Conservation (phyloP, 768 basidiomycete genomes). For the Stropharia rugosoannulata region DNA sequence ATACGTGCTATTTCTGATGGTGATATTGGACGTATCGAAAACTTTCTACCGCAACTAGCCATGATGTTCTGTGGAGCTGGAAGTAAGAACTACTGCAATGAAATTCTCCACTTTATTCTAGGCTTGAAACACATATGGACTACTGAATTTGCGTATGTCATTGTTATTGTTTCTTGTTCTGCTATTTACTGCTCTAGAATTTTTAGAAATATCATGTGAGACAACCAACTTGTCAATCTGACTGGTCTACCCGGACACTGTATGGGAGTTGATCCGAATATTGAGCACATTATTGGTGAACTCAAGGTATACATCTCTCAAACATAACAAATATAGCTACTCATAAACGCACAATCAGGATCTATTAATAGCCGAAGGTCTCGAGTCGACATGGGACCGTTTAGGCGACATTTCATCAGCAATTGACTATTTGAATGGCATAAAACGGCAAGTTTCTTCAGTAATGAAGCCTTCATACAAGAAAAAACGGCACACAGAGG, state of each 20-base stretch:
- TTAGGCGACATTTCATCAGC: no score
- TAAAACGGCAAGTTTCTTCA: no score
- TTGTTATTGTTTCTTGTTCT: not conserved
- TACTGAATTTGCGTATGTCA: conserved; percentile 21
- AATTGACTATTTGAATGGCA: no score
- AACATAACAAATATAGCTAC: no score
- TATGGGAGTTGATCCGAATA: conserved; percentile 36
- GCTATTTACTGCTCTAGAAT: not conserved
- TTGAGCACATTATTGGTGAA: conserved; percentile 34
- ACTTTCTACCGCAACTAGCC: conserved; percentile 13
- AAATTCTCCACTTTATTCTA: conserved; percentile 16
- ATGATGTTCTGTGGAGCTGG: conserved; percentile 16
- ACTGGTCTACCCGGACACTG: conserved; percentile 29
- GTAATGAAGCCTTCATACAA: no score
- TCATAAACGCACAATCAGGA: no score
- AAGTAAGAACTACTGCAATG: conserved; percentile 24
- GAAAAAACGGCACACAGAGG: no score
- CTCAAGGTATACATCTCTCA: conserved; percentile 23
- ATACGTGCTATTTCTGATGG: conserved; percentile 24
- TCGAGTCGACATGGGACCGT: no score
- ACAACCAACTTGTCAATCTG: conserved; percentile 32
- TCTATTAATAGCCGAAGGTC: no score
- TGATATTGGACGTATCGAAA: conserved; percentile 32
- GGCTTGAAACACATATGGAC: conserved; percentile 28
- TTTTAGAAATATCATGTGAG: conserved; percentile 32